Base-by-base conservation (phyloP, 805 yeast species). In the Starmera dryadoides region DNA sequence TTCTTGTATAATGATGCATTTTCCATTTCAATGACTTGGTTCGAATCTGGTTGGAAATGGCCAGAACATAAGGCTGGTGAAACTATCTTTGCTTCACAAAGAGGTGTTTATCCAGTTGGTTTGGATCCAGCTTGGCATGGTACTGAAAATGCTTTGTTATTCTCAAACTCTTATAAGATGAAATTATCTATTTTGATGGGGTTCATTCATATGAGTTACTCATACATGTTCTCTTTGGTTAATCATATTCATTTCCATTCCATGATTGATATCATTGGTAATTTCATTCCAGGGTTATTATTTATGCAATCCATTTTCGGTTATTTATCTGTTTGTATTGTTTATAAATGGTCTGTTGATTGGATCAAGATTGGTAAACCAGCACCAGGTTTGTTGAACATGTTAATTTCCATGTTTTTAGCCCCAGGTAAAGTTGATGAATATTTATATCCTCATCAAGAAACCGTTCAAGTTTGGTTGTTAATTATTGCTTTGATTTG, bases 301-400 rank as follows among this genome's bases (percentile, higher is more conserved):
- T 93, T 93, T 64, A 87, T 93, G 96, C 96, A 89, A 63, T 82
- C 95, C 41, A 91, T 93, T 36, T 93, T 93, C 58, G 98, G 98
- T 28, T 93, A 93, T 59, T 70, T 93, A 45, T 77, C 95, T 0
- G 62, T 91, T 48, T 74, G 88, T 45, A 91, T 93, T 49, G 75
- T 93, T 26, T 91, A 86, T 71, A 93, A 93, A 63, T 93, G 98
- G 98, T 69, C 82, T 17, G 81, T 88, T 40, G 94, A 93, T 68
- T 93, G 98, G 98, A 66, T 77, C 41, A 81, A 73, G 17, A 71
- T 77, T 40, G 81, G 69, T 10, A 74, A 73, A 56, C 86, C 81
- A 39, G 95, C 98, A 1, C 98, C 98, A 30, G 89, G 96, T 37
- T 70, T 93, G 56, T 73, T 93, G 57, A 93, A 93, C 62, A 93